Conservation (phyloP, 371 early-diverging fungal genomes). For the Apophysomyces trapeziformis region DNA sequence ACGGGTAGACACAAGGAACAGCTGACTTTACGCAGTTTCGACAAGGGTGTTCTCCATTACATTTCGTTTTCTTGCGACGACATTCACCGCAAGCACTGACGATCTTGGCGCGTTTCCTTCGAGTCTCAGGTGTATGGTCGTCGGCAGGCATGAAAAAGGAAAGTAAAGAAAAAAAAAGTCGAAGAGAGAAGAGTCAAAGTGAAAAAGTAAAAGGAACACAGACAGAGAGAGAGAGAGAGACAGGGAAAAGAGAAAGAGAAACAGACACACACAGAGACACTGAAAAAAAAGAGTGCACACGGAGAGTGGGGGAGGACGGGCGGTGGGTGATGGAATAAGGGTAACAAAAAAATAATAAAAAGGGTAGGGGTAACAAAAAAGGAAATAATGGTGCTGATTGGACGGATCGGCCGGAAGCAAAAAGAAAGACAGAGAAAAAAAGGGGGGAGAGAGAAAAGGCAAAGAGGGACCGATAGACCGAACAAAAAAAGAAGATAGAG, state of each 20-base stretch:
- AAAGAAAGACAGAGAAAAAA: not conserved
- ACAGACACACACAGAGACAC: not conserved
- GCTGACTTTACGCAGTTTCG: conserved; percentile 61
- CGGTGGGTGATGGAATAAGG: not conserved
- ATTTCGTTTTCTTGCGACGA: conserved; percentile 59
- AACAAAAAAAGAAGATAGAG: not conserved
- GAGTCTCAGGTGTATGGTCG: conserved; percentile 16
- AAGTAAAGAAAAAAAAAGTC: not conserved
- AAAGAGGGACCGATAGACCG: not conserved
- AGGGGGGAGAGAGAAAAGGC: not conserved
- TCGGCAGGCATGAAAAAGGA: conserved; percentile 12
- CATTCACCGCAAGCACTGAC: conserved; percentile 64
- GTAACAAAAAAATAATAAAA: not conserved
- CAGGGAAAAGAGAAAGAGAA: not conserved
- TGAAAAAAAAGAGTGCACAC: too few relatives aligned
- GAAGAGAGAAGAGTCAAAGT: not conserved
- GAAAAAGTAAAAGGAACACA: not conserved
- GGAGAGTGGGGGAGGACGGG: too few relatives aligned
- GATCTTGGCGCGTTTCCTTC: conserved; percentile 64
- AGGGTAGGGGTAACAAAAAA: not conserved
- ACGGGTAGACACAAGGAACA: conserved; percentile 53
- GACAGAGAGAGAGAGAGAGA: not conserved
- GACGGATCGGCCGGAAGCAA: not conserved
- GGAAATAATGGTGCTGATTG: not conserved
- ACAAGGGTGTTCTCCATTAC: conserved; percentile 66